Evolutionary conservation across 495 filamentous ascomycete species (phyloP).

Genomic region (Glutinoglossum americanum): DNA sequence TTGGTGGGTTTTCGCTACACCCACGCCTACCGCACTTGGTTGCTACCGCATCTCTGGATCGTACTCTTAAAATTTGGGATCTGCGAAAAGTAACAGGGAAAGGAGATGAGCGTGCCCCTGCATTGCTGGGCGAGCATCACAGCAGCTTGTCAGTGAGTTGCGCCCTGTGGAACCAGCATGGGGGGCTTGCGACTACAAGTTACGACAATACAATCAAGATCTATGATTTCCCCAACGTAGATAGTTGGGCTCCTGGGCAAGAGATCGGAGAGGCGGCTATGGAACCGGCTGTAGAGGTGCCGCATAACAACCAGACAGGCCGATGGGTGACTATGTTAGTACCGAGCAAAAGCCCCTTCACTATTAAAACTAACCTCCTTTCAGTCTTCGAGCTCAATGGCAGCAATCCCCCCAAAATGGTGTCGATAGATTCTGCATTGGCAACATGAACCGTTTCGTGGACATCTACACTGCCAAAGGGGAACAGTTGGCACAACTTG

Average conservation of each 20-base stretch:
- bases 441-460: conserved; percentile 95
- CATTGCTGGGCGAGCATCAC: conserved; percentile 57
- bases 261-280: conserved; percentile 37
- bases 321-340: conserved; percentile 52
- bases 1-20: conserved; percentile 76
- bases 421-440: conserved; percentile 73
- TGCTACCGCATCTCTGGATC: conserved; percentile 81
- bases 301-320: conserved; percentile 92
- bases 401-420: conserved; percentile 54
- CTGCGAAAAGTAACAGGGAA: conserved; percentile 47
- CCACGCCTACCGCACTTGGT: conserved; percentile 57
- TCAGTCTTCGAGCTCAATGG: conserved; percentile 73
- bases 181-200: conserved; percentile 71
- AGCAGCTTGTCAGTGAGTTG: conserved; percentile 74
- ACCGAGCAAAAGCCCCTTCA: background rate
- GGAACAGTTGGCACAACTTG: conserved; percentile 77
- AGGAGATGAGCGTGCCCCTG: conserved; percentile 30
- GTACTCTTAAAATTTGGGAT: conserved; percentile 83
- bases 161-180: conserved; percentile 63
- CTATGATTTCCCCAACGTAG: conserved; percentile 48
- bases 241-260: conserved; percentile 36
- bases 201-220: conserved; percentile 95
- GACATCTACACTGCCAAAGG: conserved; percentile 66
- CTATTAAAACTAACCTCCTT: background rate
- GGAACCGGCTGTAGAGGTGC: conserved; percentile 42